These are phyloP conservation scores for Cyberlindnera xylosilytica DNA, from an alignment of 805 yeast species.

Conservation along the genomic window DNA sequence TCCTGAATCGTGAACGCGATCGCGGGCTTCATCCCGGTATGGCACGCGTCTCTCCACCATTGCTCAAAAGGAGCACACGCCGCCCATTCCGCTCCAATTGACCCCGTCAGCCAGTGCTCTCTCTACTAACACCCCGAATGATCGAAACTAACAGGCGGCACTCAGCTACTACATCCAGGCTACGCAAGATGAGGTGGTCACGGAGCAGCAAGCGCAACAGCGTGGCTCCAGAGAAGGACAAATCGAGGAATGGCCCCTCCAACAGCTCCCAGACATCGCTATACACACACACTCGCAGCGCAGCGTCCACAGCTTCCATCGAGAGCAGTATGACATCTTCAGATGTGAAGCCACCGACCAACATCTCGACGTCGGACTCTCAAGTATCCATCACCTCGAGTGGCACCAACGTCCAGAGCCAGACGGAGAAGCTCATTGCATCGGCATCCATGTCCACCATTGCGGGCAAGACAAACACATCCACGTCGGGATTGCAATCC, in stretches of 20 bases:
- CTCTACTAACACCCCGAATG: not conserved
- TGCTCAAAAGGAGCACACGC: not conserved
- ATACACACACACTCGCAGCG: slow-evolving; percentile 7
- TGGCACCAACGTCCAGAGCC: slow-evolving; percentile 5
- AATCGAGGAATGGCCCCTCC: slow-evolving; percentile 6
- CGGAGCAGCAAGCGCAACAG: slow-evolving; percentile 26
- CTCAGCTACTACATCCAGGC: slow-evolving; percentile 2
- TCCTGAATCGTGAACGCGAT: slow-evolving; percentile 2
- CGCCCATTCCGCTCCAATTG: not conserved
- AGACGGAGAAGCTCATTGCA: not conserved
- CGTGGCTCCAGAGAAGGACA: slow-evolving; percentile 19
- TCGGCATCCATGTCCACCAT: slow-evolving; percentile 8
- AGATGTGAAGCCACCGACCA: not conserved
- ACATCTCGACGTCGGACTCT: slow-evolving; percentile 5
- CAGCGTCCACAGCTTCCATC: slow-evolving; percentile 10
- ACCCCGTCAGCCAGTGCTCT: not conserved
- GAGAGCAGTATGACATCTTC: slow-evolving; percentile 6
- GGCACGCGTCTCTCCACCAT: too few relatives aligned
- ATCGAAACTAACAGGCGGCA: slow-evolving; percentile 6
- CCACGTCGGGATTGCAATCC: not conserved
- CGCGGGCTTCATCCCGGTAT: not conserved
- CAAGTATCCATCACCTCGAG: slow-evolving; percentile 3
- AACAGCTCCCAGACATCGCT: slow-evolving; percentile 4
- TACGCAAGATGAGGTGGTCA: slow-evolving; percentile 31
- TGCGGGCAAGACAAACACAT: slow-evolving; percentile 1